Percentiles rank a stretch among this genome's conserved stretches.
Evolutionary conservation across 2,329 filamentous ascomycete species (phyloP).

Genomic region (Colletotrichum sp.): DNA sequence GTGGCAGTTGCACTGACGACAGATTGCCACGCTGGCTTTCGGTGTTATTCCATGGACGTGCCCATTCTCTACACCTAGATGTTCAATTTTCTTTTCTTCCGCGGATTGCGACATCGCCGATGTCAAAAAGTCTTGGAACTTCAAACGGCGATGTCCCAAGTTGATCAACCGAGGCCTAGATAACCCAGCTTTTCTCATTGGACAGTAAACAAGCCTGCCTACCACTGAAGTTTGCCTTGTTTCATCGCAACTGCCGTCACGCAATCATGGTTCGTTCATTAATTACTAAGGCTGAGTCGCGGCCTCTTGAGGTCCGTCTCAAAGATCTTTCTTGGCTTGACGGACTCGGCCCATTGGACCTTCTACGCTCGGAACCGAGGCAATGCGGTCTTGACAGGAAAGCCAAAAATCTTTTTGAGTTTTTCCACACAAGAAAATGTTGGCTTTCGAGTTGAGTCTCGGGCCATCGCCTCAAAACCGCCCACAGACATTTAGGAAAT

Average conservation of each 20-base stretch:
- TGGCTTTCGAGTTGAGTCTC: background rate
- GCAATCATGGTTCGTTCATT: background rate
- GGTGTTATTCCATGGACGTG: background rate
- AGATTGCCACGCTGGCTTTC: background rate
- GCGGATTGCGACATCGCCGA: background rate
- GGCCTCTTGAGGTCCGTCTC: background rate
- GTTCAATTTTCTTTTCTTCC: background rate
- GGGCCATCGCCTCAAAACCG: background rate
- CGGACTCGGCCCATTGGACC: background rate
- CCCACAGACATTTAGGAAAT: slow-evolving; percentile 4
- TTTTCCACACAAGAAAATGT: background rate
- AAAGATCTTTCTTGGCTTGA: background rate
- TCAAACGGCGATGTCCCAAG: background rate
- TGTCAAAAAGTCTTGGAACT: background rate
- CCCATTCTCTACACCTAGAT: background rate
- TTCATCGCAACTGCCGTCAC: background rate
- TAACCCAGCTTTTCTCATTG: background rate
- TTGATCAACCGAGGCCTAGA: background rate
- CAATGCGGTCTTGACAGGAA: background rate
- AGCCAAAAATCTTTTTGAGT: background rate
- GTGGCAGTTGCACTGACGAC: background rate
- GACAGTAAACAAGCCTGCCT: background rate
- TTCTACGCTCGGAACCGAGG: background rate
- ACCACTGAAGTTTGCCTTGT: background rate
- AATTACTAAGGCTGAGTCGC: background rate